A percentile compares a stretch with the other conserved stretches of the same genome.
Conservation (phyloP, 164 flowering plant species). For the Berberis thunbergii region DNA sequence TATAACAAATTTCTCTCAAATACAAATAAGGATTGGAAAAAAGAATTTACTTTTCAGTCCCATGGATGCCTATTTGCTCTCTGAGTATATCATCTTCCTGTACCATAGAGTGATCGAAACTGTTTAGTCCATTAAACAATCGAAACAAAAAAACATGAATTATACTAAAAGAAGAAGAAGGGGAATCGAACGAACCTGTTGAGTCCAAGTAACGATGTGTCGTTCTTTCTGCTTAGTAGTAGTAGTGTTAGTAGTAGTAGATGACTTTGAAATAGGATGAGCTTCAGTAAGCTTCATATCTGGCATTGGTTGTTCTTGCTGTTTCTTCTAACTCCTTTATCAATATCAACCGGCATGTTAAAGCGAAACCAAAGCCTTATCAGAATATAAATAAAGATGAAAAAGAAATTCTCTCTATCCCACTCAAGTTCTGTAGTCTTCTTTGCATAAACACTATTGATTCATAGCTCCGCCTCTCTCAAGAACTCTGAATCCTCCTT, state of each 20-base stretch:
- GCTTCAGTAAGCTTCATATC: slow-evolving; percentile 22
- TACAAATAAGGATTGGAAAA: slow-evolving; percentile 1
- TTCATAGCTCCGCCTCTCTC: slow-evolving; percentile 8
- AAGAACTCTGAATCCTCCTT: slow-evolving; percentile 15
- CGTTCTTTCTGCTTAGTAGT: slow-evolving; percentile 62
- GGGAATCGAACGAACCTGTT: slow-evolving; percentile 39
- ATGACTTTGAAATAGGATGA: slow-evolving; percentile 6
- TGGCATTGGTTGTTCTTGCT: slow-evolving; percentile 11
- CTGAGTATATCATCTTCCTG: slow-evolving; percentile 93
- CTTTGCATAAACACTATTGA: slow-evolving; percentile 22
- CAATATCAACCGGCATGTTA: slow-evolving; percentile 40
- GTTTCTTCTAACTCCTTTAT: slow-evolving; percentile 15
- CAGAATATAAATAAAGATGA: slow-evolving; percentile 4
- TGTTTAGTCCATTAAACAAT: not conserved
- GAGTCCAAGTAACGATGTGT: slow-evolving; percentile 87
- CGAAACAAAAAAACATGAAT: not conserved
- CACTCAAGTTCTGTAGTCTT: slow-evolving; percentile 10
- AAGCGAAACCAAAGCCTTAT: slow-evolving; percentile 23
- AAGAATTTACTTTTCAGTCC: slow-evolving; percentile 67
- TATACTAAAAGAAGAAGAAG: not conserved
- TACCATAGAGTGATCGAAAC: slow-evolving; percentile 6
- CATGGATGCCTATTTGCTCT: slow-evolving; percentile 62
- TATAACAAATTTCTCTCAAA: not conserved
- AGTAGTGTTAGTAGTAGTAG: slow-evolving; percentile 23
- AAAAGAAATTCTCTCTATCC: slow-evolving; percentile 5